A percentile compares a stretch with the other conserved stretches of the same genome.
Evolutionary conservation across 2,329 filamentous ascomycete species (phyloP).

Genomic region (Nemania abortiva): DNA sequence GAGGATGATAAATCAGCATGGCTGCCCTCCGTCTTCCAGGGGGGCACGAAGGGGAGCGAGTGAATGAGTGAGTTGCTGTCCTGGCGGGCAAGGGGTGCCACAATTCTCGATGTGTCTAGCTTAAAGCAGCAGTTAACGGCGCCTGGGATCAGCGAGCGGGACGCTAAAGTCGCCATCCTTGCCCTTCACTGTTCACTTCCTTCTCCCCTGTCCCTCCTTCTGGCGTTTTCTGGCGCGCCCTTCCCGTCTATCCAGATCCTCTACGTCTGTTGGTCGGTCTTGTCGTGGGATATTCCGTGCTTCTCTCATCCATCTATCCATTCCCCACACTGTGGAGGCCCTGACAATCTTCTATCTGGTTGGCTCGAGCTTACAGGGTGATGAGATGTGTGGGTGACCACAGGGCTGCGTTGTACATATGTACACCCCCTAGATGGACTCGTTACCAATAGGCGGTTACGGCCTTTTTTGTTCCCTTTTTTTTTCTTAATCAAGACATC

Average conservation of each 20-base stretch:
- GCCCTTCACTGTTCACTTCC: conserved; percentile 20
- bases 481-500: conserved; percentile 14
- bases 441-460: conserved; percentile 18
- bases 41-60: conserved; percentile 24
- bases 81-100: conserved; percentile 33
- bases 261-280: conserved; percentile 20
- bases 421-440: conserved; percentile 11
- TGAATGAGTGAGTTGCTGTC: conserved; percentile 2
- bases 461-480: neutral
- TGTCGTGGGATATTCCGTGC: conserved; percentile 37
- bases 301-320: conserved; percentile 2
- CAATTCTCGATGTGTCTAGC: conserved; percentile 41
- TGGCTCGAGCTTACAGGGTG: conserved; percentile 20
- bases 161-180: conserved; percentile 32
- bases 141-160: conserved; percentile 29
- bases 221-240: neutral
- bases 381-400: conserved; percentile 25
- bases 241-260: conserved; percentile 23
- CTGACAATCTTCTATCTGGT: conserved; percentile 6
- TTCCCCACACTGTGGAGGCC: conserved; percentile 24
- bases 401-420: conserved; percentile 37
- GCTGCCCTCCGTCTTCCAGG: conserved; percentile 15
- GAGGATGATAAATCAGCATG: conserved; percentile 24
- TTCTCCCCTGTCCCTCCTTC: neutral
- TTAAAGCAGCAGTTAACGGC: conserved; percentile 40